Evolutionary conservation across 352 stramenopile species (phyloP).

Genomic region (Pythium grandisporangium): DNA sequence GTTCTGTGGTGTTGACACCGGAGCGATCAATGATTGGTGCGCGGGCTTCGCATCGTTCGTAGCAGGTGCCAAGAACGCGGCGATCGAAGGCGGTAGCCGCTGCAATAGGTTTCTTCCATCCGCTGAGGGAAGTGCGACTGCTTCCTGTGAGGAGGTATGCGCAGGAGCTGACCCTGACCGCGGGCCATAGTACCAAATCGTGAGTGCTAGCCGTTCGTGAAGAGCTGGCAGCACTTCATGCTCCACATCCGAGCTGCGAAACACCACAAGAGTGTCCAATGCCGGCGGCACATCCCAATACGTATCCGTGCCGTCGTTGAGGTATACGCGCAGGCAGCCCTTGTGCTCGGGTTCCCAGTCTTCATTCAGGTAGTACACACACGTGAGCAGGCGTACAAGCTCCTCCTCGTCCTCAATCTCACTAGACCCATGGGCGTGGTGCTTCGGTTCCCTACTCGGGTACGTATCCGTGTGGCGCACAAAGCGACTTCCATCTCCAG

Average conservation of each 20-base stretch:
- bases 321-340: constrained; percentile 62
- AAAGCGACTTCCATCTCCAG: constrained; percentile 56
- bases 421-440: constrained; percentile 13
- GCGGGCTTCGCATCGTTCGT: background rate
- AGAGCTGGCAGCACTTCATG: constrained; percentile 85
- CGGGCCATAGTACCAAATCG: constrained; percentile 91
- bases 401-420: constrained; percentile 10
- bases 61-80: background rate
- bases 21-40: background rate
- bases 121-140: background rate
- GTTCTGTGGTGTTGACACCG: background rate
- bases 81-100: background rate
- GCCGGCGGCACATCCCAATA: constrained; percentile 71
- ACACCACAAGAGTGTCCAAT: constrained; percentile 87
- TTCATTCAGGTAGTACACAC: constrained; percentile 83
- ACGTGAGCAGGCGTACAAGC: constrained; percentile 61
- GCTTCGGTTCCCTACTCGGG: too few species aligned
- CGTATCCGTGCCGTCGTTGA: constrained; percentile 8
- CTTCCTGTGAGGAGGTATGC: background rate
- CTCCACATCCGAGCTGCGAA: constrained; percentile 86
- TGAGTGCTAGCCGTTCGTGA: constrained; percentile 85
- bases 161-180: background rate
- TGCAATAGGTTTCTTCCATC: too few species aligned
- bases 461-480: constrained; percentile 66
- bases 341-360: constrained; percentile 47